Evolutionary conservation across 2,329 filamentous ascomycete species (phyloP).

Genomic region (Fusarium odoratissimum): DNA sequence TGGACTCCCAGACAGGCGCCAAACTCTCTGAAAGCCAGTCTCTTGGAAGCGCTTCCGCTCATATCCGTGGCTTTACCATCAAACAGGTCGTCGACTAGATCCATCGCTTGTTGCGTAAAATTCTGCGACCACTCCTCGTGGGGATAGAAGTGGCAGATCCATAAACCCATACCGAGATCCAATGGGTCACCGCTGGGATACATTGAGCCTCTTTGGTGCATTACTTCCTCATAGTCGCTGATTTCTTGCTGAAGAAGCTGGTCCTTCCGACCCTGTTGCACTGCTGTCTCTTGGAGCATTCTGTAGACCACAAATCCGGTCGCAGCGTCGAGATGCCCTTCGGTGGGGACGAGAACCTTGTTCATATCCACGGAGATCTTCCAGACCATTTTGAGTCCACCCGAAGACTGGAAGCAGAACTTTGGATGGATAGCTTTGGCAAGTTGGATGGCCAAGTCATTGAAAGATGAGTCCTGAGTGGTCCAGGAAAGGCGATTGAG

Average conservation of each 20-base stretch:
- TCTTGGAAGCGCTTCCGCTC: conserved; percentile 39
- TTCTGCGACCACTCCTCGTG: conserved; percentile 61
- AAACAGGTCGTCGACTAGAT: conserved; percentile 42
- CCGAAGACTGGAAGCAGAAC: conserved; percentile 55
- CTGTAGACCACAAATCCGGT: conserved; percentile 64
- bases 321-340: conserved; percentile 68
- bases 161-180: conserved; percentile 70
- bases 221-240: conserved; percentile 62
- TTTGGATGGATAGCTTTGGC: conserved; percentile 63
- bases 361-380: conserved; percentile 65
- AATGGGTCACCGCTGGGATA: conserved; percentile 61
- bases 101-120: conserved; percentile 49
- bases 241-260: conserved; percentile 60
- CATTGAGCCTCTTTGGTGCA: conserved; percentile 57
- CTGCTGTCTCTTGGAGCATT: conserved; percentile 58
- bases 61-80: conserved; percentile 32
- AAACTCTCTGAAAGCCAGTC: conserved; percentile 66
- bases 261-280: conserved; percentile 40
- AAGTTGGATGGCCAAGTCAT: conserved; percentile 62
- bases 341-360: conserved; percentile 58
- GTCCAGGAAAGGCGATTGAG: conserved; percentile 65
- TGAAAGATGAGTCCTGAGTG: conserved; percentile 58
- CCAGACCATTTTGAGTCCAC: conserved; percentile 60
- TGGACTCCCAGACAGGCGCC: conserved; percentile 63
- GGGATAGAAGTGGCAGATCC: conserved; percentile 64